These are phyloP conservation scores for Lentinula guzmanii DNA, from an alignment of 768 basidiomycete genomes.

Conservation along the genomic window DNA sequence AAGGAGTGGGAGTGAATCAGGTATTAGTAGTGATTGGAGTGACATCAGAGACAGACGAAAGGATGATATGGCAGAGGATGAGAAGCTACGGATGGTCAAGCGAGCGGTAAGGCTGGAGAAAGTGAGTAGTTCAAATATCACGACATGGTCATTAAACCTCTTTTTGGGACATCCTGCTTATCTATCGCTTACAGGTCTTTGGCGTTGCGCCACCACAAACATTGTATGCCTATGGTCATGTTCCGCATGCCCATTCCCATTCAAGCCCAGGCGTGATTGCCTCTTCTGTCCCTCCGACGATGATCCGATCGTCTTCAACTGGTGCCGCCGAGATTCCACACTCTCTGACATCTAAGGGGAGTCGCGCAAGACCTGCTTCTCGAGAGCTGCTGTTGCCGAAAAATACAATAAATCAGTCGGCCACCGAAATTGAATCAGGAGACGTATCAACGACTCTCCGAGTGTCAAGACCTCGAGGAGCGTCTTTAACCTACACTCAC, in stretches of 20 bases:
- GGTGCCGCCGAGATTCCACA: background rate
- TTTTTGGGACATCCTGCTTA: slow-evolving; percentile 2
- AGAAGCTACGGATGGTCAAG: slow-evolving; percentile 76
- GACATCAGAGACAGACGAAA: slow-evolving; percentile 58
- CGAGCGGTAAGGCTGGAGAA: slow-evolving; percentile 86
- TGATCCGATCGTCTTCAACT: slow-evolving; percentile 9
- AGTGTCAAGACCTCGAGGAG: slow-evolving; percentile 10
- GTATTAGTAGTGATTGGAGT: slow-evolving; percentile 40
- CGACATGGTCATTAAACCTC: background rate
- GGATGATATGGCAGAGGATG: slow-evolving; percentile 63
- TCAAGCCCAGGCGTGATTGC: slow-evolving; percentile 2
- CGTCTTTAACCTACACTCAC: slow-evolving; percentile 60
- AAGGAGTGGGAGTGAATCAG: slow-evolving; percentile 48
- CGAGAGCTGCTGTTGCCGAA: background rate
- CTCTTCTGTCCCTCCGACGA: slow-evolving; percentile 4
- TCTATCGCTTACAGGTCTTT: slow-evolving; percentile 53
- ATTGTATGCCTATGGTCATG: slow-evolving; percentile 42
- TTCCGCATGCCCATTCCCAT: slow-evolving; percentile 4
- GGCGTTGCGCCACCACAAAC: slow-evolving; percentile 76
- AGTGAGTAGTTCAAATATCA: slow-evolving; percentile 33
- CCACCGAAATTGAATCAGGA: background rate
- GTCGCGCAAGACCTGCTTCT: background rate
- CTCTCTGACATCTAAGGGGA: background rate
- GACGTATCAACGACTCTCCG: background rate
- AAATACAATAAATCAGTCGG: background rate